Base-by-base conservation (phyloP, 2,329 filamentous ascomycete species). In the Cordyceps cicadae region DNA sequence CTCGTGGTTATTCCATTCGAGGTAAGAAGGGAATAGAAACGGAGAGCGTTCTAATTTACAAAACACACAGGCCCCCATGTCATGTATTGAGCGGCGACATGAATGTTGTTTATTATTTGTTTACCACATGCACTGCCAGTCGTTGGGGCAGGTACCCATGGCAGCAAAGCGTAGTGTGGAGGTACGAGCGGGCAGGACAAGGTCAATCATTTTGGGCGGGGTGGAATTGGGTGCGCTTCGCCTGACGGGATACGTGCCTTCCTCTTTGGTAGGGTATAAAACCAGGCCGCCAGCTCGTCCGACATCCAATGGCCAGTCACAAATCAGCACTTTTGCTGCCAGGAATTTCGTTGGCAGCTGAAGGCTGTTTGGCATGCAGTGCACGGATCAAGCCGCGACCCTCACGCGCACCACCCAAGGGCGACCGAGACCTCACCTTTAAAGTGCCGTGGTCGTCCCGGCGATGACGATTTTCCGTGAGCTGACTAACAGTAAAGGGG, bases 391-490 rank as follows among this genome's bases (percentile, higher is more conserved):
- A 17, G 19, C 4, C 21, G 19, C 17, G 60, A 37, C 51, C 48
- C 34, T 19, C 41, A 50, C 55, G 56, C 52, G 55, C 59, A 24
- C 29, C 29, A 24, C 34, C 34, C 24, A 39, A 60, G 39, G 53
- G 52, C 26, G 19, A 6, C 50, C 5, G 29, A 29, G 29, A 29
- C 29, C 29, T 29, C 29, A 29, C 29, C 29, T 29, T 29, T 29
- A 29, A 29, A 29, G 29, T 3, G 19, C 17, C 17, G 52, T 63
- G 64, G 71, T 74, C 70, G 71, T 73, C 71, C 66, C 64, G 68
- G 70, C 65, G 67, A 74, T 72, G 68, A 68, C 67, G 66, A 66
- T 67, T 66, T 67, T 64, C 62, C 59, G 64, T 54, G 62, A 37
- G 60, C 48, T 52, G 51, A 46, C 54, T 59, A 43, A 32, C 52